Evolutionary conservation across 495 filamentous ascomycete species (phyloP).

Genomic region (Articulospora tetracladia): DNA sequence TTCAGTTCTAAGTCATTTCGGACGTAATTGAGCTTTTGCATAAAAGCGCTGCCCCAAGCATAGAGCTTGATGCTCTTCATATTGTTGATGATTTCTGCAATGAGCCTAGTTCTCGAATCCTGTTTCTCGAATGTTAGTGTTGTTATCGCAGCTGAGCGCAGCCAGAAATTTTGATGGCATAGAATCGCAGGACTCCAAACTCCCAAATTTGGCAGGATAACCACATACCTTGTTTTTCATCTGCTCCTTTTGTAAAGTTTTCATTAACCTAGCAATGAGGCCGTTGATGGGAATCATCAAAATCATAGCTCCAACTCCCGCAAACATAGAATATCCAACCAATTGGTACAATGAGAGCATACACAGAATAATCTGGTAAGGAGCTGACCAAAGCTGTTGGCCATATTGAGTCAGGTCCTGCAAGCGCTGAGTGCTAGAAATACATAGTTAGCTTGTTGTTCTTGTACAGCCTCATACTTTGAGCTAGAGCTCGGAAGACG

Average conservation of each 20-base stretch:
- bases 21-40: constrained; percentile 93
- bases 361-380: constrained; percentile 93
- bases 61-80: constrained; percentile 99
- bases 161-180: too few species aligned
- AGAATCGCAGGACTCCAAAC: too few species aligned
- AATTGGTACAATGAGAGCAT: constrained; percentile 95
- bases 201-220: too few species aligned
- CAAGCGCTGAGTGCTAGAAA: constrained; percentile 85
- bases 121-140: constrained; percentile 38
- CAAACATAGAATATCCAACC: constrained; percentile 89
- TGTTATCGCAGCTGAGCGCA: too few species aligned
- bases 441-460: too few species aligned
- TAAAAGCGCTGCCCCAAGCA: constrained; percentile 95
- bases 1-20: constrained; percentile 93
- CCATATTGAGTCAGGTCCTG: constrained; percentile 95
- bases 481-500: too few species aligned
- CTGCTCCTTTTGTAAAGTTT: constrained; percentile 87
- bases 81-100: constrained; percentile 98
- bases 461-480: too few species aligned
- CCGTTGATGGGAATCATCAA: constrained; percentile 98
- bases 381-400: constrained; percentile 91
- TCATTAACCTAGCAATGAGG: constrained; percentile 88
- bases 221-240: constrained; percentile 86
- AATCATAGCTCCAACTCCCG: constrained; percentile 95
- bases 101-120: constrained; percentile 85